Conservation (phyloP, 2,329 filamentous ascomycete species). For the Coniosporium tulheliwenetii region DNA sequence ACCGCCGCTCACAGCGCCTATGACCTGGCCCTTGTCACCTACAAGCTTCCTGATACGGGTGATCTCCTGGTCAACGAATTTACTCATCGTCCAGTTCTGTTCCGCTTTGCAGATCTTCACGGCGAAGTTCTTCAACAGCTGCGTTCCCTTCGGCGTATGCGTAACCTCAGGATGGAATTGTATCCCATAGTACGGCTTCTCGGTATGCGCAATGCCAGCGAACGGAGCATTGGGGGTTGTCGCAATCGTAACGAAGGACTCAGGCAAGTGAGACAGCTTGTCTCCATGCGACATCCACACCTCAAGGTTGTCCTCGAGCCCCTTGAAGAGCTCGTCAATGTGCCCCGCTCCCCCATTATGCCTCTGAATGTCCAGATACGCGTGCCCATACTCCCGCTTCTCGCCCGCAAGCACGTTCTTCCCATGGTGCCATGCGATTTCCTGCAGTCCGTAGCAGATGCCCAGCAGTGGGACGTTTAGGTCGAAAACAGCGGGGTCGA, state of each 20-base stretch:
- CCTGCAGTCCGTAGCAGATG: slow-evolving; percentile 53
- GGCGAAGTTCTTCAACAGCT: slow-evolving; percentile 69
- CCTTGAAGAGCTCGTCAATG: slow-evolving; percentile 65
- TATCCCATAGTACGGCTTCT: slow-evolving; percentile 60
- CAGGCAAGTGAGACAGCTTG: slow-evolving; percentile 62
- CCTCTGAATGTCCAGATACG: slow-evolving; percentile 45
- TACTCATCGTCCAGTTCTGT: slow-evolving; percentile 71
- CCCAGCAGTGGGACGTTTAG: slow-evolving; percentile 46
- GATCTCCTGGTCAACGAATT: slow-evolving; percentile 72
- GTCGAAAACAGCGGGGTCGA: slow-evolving; percentile 69
- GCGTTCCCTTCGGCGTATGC: slow-evolving; percentile 52
- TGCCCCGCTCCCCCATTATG: slow-evolving; percentile 40
- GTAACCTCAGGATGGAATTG: slow-evolving; percentile 86
- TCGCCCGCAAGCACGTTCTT: slow-evolving; percentile 54
- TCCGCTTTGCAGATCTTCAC: slow-evolving; percentile 65
- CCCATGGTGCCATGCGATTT: slow-evolving; percentile 56
- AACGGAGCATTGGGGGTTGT: slow-evolving; percentile 62
- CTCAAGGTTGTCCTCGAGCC: slow-evolving; percentile 52
- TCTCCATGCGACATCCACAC: slow-evolving; percentile 85
- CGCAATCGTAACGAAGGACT: slow-evolving; percentile 58
- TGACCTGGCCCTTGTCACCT: slow-evolving; percentile 66
- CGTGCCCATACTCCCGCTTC: slow-evolving; percentile 56
- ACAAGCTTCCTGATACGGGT: slow-evolving; percentile 65
- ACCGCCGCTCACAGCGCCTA: slow-evolving; percentile 66
- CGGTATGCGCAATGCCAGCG: slow-evolving; percentile 61